phyloP scores from a whole-genome alignment of 2,329 filamentous ascomycete genomes.

The Cordyceps tenuipes region DNA sequence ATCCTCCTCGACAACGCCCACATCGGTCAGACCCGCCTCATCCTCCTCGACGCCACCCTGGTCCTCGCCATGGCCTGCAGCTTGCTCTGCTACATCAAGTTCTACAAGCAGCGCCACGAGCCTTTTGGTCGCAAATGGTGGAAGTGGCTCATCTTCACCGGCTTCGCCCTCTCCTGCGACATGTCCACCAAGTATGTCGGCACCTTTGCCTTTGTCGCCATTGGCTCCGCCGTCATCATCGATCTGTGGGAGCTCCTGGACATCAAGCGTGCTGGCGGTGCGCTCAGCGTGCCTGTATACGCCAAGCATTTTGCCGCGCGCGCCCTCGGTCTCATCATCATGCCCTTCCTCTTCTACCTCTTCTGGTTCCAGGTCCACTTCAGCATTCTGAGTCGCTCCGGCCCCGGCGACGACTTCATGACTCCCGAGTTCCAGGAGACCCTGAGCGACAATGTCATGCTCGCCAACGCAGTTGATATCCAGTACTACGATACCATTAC shows the following conservation, averaged over 20 bases:
- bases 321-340: conserved; percentile 73
- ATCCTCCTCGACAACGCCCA: conserved; percentile 96
- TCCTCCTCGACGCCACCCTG: conserved; percentile 87
- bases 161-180: conserved; percentile 89
- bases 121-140: conserved; percentile 96
- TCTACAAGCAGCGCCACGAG: conserved; percentile 89
- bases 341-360: conserved; percentile 95
- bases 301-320: conserved; percentile 85
- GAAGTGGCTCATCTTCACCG: conserved; percentile 97
- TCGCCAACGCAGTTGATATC: conserved; percentile 74
- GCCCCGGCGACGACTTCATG: conserved; percentile 98
- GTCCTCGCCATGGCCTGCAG: conserved; percentile 95
- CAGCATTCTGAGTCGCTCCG: conserved; percentile 75
- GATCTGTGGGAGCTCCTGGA: conserved; percentile 94
- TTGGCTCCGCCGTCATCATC: conserved; percentile 86
- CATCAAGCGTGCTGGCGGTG: conserved; percentile 73
- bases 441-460: conserved; percentile 87
- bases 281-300: conserved; percentile 72
- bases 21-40: conserved; percentile 90
- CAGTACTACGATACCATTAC: conserved; percentile 86
- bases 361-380: conserved; percentile 99
- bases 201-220: conserved; percentile 92
- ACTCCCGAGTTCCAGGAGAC: conserved; percentile 97
- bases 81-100: conserved; percentile 88
- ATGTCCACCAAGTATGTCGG: conserved; percentile 99